Conservation (phyloP, 495 filamentous ascomycete genomes). For the Penicillium cosmopolitanum region DNA sequence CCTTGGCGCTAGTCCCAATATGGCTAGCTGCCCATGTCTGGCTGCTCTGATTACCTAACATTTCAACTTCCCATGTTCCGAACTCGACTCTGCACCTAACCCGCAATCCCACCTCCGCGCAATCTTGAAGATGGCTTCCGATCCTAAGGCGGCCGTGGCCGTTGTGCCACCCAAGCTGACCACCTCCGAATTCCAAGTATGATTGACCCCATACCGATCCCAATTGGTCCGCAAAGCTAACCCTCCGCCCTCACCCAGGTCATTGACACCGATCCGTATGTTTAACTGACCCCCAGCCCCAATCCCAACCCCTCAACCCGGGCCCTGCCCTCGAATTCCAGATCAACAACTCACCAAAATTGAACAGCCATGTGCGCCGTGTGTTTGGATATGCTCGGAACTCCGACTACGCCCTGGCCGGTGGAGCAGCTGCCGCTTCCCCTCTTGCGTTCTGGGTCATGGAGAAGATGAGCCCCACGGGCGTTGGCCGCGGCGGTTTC, state of each 20-base stretch:
- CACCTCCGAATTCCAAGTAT: slow-evolving; percentile 79
- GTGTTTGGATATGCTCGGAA: slow-evolving; percentile 84
- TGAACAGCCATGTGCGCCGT: slow-evolving; percentile 81
- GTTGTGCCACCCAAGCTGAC: slow-evolving; percentile 76
- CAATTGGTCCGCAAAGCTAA: slow-evolving; percentile 29
- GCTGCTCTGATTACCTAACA: slow-evolving; percentile 5
- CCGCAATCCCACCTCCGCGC: slow-evolving; percentile 19
- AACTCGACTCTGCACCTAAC: slow-evolving; percentile 30
- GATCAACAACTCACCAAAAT: slow-evolving; percentile 26
- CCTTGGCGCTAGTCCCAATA: slow-evolving; percentile 24
- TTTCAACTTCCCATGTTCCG: slow-evolving; percentile 34
- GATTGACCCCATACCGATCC: slow-evolving; percentile 29
- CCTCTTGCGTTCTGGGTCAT: slow-evolving; percentile 73
- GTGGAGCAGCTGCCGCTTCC: slow-evolving; percentile 63
- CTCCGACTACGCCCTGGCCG: slow-evolving; percentile 76
- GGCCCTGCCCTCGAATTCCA: slow-evolving; percentile 4
- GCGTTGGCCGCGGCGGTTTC: slow-evolving; percentile 78
- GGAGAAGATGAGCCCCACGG: slow-evolving; percentile 82
- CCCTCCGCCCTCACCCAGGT: slow-evolving; percentile 57
- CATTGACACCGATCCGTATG: slow-evolving; percentile 98
- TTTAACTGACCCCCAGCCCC: slow-evolving; percentile 21
- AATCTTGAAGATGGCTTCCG: slow-evolving; percentile 58
- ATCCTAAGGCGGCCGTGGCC: slow-evolving; percentile 59
- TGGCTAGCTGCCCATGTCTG: slow-evolving; percentile 27
- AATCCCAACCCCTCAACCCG: background rate